These are phyloP conservation scores for Penicillium expansum DNA, from an alignment of 2,329 filamentous ascomycete genomes.

Conservation along the genomic window DNA sequence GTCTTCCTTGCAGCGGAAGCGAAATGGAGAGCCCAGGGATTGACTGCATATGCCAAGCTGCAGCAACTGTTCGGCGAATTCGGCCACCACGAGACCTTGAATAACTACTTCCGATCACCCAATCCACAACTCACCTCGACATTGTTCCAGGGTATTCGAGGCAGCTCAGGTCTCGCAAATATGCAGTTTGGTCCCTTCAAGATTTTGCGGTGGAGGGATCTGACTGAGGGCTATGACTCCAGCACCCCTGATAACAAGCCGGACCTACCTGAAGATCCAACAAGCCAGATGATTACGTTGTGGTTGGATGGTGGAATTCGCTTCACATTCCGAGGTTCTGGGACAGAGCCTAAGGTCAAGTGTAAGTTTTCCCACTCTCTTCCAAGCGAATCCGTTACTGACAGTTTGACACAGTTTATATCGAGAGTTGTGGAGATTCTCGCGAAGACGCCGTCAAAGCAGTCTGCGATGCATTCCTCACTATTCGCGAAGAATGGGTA, in stretches of 20 bases:
- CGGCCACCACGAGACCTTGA: conserved; percentile 62
- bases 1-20: conserved; percentile 58
- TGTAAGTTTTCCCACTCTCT: conserved; percentile 35
- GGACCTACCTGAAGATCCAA: conserved; percentile 54
- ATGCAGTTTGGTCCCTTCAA: conserved; percentile 50
- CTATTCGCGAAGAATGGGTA: conserved; percentile 42
- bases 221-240: conserved; percentile 61
- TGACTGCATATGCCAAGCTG: conserved; percentile 58
- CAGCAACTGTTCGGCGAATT: conserved; percentile 56
- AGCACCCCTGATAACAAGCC: conserved; percentile 52
- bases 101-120: conserved; percentile 62
- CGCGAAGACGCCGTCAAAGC: conserved; percentile 35
- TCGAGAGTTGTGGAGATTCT: conserved; percentile 41
- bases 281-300: conserved; percentile 62
- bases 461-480: conserved; percentile 38
- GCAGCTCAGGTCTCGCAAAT: conserved; percentile 43
- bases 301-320: conserved; percentile 55
- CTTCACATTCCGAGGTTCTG: conserved; percentile 61
- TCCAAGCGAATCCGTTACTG: neutral
- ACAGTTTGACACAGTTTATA: conserved; percentile 33
- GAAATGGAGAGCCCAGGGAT: conserved; percentile 50
- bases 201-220: conserved; percentile 59
- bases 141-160: conserved; percentile 57
- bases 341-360: conserved; percentile 67
- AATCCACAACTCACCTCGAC: conserved; percentile 50